These are phyloP conservation scores for Tulasnella sp. DNA, from an alignment of 768 basidiomycete genomes.

Conservation along the genomic window DNA sequence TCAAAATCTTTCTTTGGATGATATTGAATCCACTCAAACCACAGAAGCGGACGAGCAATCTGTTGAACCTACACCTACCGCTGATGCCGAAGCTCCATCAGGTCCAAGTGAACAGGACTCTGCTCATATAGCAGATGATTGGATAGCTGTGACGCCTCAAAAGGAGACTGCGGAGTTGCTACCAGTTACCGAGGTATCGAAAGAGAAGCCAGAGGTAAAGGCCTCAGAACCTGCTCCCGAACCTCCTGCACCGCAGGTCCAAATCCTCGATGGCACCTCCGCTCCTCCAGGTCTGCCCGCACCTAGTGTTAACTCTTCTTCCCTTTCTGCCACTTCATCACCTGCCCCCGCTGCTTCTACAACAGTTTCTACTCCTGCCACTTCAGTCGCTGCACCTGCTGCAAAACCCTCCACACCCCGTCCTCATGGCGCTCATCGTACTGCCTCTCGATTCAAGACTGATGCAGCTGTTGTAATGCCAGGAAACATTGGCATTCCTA, in stretches of 20 bases:
- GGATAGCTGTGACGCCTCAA: slow-evolving; percentile 10
- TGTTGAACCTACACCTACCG: not conserved
- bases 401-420: slow-evolving; percentile 33
- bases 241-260: slow-evolving; percentile 20
- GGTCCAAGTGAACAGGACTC: not conserved
- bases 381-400: slow-evolving; percentile 29
- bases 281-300: slow-evolving; percentile 20
- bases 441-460: slow-evolving; percentile 48
- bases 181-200: not conserved
- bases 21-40: slow-evolving; percentile 32
- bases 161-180: slow-evolving; percentile 9
- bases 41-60: slow-evolving; percentile 19
- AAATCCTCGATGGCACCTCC: slow-evolving; percentile 6
- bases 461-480: slow-evolving; percentile 79
- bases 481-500: slow-evolving; percentile 3
- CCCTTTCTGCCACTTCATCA: slow-evolving; percentile 20
- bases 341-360: slow-evolving; percentile 18
- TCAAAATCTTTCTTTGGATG: slow-evolving; percentile 57
- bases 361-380: slow-evolving; percentile 22
- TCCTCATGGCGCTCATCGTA: slow-evolving; percentile 40
- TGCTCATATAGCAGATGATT: slow-evolving; percentile 4
- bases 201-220: not conserved
- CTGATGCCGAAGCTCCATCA: not conserved
- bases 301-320: slow-evolving; percentile 19
- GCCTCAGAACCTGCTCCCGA: slow-evolving; percentile 10